Conservation (phyloP, 2,329 filamentous ascomycete species). For the Trichoderma endophyticum region DNA sequence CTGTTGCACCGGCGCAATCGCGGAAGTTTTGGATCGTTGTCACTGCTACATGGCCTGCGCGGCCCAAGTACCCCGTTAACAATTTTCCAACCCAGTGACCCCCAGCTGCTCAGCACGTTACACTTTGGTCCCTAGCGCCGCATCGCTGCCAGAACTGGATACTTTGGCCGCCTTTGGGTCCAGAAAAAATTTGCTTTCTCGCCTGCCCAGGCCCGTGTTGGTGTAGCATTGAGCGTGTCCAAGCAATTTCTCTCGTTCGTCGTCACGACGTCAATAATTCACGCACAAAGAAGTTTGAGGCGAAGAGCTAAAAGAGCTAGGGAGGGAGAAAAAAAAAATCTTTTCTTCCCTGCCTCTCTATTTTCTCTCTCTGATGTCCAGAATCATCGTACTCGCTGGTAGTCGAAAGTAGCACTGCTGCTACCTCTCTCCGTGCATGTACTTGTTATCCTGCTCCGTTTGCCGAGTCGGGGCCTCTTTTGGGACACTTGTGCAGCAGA, state of each 20-base stretch:
- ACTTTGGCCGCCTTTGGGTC: conserved; percentile 10
- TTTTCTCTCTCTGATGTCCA: background rate
- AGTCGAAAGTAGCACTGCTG: background rate
- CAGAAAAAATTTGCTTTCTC: conserved; percentile 15
- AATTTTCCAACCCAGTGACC: conserved; percentile 30
- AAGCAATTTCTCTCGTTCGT: background rate
- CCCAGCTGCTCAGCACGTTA: conserved; percentile 12
- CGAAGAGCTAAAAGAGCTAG: background rate
- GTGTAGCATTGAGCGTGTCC: conserved; percentile 1
- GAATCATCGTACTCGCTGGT: background rate
- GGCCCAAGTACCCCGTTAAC: conserved; percentile 38
- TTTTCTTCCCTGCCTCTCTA: background rate
- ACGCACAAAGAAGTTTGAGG: background rate
- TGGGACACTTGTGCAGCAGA: background rate
- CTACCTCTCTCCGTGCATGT: background rate
- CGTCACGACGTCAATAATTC: background rate
- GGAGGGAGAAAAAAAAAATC: background rate
- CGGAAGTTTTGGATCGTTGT: conserved; percentile 30
- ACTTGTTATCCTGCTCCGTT: background rate
- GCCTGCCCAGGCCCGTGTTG: background rate
- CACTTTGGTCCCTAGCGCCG: conserved; percentile 13
- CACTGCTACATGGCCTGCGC: conserved; percentile 29
- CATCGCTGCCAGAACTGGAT: conserved; percentile 17
- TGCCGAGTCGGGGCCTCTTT: background rate
- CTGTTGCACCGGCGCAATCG: conserved; percentile 11